Evolutionary conservation across 208 protist species (phyloP).

Genomic region (Trypanosoma theileri): DNA sequence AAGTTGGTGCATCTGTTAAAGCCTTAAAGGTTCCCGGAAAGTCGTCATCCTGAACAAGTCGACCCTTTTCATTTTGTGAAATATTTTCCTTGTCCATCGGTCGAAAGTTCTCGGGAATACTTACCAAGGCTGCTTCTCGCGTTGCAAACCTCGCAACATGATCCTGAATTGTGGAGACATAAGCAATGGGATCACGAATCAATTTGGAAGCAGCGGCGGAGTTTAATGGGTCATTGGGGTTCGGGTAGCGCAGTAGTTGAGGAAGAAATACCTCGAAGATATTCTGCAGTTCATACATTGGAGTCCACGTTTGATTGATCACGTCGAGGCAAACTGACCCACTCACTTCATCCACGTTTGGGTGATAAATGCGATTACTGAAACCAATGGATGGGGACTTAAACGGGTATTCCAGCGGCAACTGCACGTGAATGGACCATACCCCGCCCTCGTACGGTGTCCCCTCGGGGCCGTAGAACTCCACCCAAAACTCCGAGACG

Average conservation of each 20-base stretch:
- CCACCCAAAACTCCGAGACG: slow-evolving; percentile 95
- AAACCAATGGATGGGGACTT: slow-evolving; percentile 99
- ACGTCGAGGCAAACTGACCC: slow-evolving; percentile 99
- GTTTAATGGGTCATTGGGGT: slow-evolving; percentile 97
- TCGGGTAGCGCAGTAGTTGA: slow-evolving; percentile 98
- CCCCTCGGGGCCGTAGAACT: slow-evolving; percentile 95
- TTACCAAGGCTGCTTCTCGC: slow-evolving; percentile 44
- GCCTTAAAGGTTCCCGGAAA: slow-evolving; percentile 23
- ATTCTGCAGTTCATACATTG: slow-evolving; percentile 96
- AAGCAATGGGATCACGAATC: slow-evolving; percentile 85
- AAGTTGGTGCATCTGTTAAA: slow-evolving; percentile 13
- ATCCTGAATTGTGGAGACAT: slow-evolving; percentile 61
- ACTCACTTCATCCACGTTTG: slow-evolving; percentile 97
- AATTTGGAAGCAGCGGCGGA: slow-evolving; percentile 93
- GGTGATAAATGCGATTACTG: slow-evolving; percentile 97
- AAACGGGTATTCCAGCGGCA: slow-evolving; percentile 97
- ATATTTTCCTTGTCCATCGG: background rate
- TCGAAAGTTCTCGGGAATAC: slow-evolving; percentile 24
- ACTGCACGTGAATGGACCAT: slow-evolving; percentile 96
- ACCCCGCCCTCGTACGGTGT: slow-evolving; percentile 96
- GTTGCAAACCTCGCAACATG: slow-evolving; percentile 74
- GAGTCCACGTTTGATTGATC: slow-evolving; percentile 99
- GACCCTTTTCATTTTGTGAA: slow-evolving; percentile 2
- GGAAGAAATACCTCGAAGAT: slow-evolving; percentile 98
- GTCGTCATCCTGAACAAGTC: background rate